These are phyloP conservation scores for Strigomonas galati DNA, from an alignment of 208 protist species.

Conservation along the genomic window DNA sequence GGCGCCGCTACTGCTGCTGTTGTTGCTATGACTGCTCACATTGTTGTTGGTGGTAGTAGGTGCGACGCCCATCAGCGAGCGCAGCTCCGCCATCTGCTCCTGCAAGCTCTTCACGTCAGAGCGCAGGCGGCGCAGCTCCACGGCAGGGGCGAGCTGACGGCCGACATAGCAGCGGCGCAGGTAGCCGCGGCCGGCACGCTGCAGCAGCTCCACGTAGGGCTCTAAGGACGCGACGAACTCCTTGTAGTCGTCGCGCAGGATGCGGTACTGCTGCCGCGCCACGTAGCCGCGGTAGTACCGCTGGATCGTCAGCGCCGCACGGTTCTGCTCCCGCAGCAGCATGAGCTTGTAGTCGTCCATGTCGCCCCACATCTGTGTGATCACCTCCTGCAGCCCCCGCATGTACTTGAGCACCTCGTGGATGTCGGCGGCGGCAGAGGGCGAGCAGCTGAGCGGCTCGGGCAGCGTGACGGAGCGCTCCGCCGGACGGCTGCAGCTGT, in stretches of 20 bases:
- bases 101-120: conserved; percentile 31
- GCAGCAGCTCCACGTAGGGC: conserved; percentile 31
- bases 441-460: background rate
- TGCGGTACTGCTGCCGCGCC: conserved; percentile 44
- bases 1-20: background rate
- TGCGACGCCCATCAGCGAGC: conserved; percentile 28
- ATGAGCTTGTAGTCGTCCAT: conserved; percentile 59
- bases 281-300: conserved; percentile 65
- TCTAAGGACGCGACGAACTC: conserved; percentile 41
- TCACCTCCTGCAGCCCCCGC: conserved; percentile 44
- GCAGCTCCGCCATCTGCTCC: conserved; percentile 35
- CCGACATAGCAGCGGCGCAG: conserved; percentile 17
- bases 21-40: no score
- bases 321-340: conserved; percentile 34
- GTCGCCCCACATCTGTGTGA: conserved; percentile 64
- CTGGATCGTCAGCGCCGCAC: conserved; percentile 74
- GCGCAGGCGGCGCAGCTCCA: conserved; percentile 21
- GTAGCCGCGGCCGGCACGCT: conserved; percentile 45
- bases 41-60: no score
- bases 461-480: background rate
- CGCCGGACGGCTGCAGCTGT: conserved; percentile 1
- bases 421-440: conserved; percentile 22
- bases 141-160: background rate
- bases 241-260: conserved; percentile 36
- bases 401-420: conserved; percentile 50